These are phyloP conservation scores for Wickerhamiella cacticola DNA, from an alignment of 805 yeast genomes.

Conservation along the genomic window DNA sequence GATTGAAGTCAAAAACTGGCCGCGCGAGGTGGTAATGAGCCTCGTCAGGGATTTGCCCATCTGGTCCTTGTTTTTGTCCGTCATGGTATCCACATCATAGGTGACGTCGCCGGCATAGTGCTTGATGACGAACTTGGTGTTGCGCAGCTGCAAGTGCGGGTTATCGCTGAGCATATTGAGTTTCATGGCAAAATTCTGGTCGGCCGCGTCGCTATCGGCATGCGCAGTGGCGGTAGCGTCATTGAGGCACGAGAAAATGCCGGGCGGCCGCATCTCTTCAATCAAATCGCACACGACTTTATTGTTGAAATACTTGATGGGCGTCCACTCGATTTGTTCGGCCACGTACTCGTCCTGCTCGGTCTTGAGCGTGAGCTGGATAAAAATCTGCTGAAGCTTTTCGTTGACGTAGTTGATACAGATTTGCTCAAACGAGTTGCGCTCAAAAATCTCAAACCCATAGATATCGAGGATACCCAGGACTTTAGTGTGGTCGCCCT, in stretches of 20 bases:
- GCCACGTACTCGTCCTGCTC: constrained; percentile 96
- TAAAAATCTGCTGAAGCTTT: constrained; percentile 90
- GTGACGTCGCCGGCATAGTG: constrained; percentile 99
- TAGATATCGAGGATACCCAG: constrained; percentile 92
- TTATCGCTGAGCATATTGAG: constrained; percentile 70
- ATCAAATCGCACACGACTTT: constrained; percentile 93
- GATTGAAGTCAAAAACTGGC: constrained; percentile 45
- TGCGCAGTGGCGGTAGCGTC: constrained; percentile 98
- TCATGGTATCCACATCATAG: constrained; percentile 78
- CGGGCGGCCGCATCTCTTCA: constrained; percentile 90
- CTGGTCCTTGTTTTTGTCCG: constrained; percentile 94
- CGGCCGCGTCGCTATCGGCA: constrained; percentile 94
- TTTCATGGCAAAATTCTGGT: constrained; percentile 88
- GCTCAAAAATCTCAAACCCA: constrained; percentile 92
- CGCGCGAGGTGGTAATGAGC: constrained; percentile 57
- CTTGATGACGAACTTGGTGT: constrained; percentile 75
- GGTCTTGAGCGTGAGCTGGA: constrained; percentile 86
- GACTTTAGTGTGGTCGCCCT: constrained; percentile 37
- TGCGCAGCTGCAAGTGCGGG: constrained; percentile 81
- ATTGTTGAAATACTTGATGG: constrained; percentile 91
- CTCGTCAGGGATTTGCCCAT: constrained; percentile 79
- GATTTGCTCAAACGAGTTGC: constrained; percentile 87
- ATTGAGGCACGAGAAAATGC: constrained; percentile 88
- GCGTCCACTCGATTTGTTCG: constrained; percentile 95
- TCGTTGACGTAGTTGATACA: constrained; percentile 95